phyloP scores from a whole-genome alignment of 176 grass and related monocot genomes.

The Rhynchospora pubera region DNA sequence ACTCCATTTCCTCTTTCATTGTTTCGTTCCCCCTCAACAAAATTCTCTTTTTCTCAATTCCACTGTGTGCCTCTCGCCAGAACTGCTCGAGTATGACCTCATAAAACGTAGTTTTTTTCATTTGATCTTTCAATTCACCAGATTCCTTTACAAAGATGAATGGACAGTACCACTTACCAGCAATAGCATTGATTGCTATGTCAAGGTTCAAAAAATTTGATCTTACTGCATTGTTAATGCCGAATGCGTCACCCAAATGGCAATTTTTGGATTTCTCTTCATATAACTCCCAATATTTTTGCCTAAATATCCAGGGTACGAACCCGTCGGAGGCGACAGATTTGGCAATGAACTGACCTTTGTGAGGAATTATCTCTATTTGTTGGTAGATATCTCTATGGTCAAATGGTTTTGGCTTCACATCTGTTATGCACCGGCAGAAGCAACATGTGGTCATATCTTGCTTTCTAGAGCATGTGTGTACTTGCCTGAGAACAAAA shows the following conservation, averaged over 20 bases:
- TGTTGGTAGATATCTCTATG: slow-evolving; percentile 53
- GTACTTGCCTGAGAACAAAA: slow-evolving; percentile 27
- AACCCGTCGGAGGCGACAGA: slow-evolving; percentile 35
- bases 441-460: slow-evolving; percentile 36
- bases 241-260: slow-evolving; percentile 25
- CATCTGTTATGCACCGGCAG: slow-evolving; percentile 24
- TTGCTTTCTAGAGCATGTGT: slow-evolving; percentile 40
- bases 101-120: slow-evolving; percentile 35
- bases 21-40: slow-evolving; percentile 18
- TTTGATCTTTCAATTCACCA: slow-evolving; percentile 8
- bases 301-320: slow-evolving; percentile 22
- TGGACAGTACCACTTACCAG: slow-evolving; percentile 47
- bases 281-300: slow-evolving; percentile 30
- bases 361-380: slow-evolving; percentile 36
- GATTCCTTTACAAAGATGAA: slow-evolving; percentile 40
- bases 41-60: slow-evolving; percentile 12
- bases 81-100: slow-evolving; percentile 37
- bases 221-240: slow-evolving; percentile 24
- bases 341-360: slow-evolving; percentile 36
- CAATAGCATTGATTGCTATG: not conserved
- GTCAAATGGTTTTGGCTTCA: slow-evolving; percentile 34
- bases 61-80: slow-evolving; percentile 28
- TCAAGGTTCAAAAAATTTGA: not conserved
- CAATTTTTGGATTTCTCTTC: slow-evolving; percentile 18
- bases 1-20: not conserved